These are phyloP conservation scores for Kurtzmaniella natalensis DNA, from an alignment of 1,139 yeast genomes.

Conservation along the genomic window DNA sequence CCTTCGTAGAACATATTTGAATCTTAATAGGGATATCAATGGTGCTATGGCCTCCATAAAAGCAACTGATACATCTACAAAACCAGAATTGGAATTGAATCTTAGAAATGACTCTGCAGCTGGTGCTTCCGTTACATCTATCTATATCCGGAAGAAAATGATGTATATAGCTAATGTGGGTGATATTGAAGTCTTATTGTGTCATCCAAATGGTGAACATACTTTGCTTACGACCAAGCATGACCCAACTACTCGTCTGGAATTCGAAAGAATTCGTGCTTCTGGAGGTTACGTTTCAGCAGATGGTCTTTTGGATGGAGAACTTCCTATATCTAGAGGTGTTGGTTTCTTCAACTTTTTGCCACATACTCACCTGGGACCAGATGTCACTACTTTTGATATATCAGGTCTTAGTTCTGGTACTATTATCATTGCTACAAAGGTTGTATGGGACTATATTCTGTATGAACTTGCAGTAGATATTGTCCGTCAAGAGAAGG, in stretches of 20 bases:
- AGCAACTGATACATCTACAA: conserved; percentile 11
- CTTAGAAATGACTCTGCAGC: conserved; percentile 63
- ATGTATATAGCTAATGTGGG: conserved; percentile 88
- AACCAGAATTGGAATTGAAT: conserved; percentile 42
- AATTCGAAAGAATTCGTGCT: conserved; percentile 82
- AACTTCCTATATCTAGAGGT: conserved; percentile 79
- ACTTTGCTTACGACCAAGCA: conserved; percentile 71
- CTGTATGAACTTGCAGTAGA: conserved; percentile 87
- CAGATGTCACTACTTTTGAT: conserved; percentile 62
- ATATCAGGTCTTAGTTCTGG: conserved; percentile 28
- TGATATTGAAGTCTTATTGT: conserved; percentile 78
- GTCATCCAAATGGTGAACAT: conserved; percentile 79
- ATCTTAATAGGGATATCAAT: conserved; percentile 73
- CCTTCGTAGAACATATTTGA: conserved; percentile 70
- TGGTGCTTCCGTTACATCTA: conserved; percentile 84
- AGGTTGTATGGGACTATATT: conserved; percentile 80
- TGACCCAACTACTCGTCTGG: conserved; percentile 75
- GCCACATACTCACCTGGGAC: conserved; percentile 89
- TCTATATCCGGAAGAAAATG: conserved; percentile 67
- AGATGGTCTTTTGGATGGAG: conserved; percentile 82
- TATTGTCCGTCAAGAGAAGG: conserved; percentile 75
- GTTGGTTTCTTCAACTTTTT: conserved; percentile 84
- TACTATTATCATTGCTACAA: conserved; percentile 80
- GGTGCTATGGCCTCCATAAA: conserved; percentile 12
- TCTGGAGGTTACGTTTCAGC: conserved; percentile 90